A percentile compares a stretch with the other conserved stretches of the same genome.
These are phyloP conservation scores for Paecilomyces dactylethromorphus DNA, from an alignment of 2,329 filamentous ascomycete species.

Conservation along the genomic window DNA sequence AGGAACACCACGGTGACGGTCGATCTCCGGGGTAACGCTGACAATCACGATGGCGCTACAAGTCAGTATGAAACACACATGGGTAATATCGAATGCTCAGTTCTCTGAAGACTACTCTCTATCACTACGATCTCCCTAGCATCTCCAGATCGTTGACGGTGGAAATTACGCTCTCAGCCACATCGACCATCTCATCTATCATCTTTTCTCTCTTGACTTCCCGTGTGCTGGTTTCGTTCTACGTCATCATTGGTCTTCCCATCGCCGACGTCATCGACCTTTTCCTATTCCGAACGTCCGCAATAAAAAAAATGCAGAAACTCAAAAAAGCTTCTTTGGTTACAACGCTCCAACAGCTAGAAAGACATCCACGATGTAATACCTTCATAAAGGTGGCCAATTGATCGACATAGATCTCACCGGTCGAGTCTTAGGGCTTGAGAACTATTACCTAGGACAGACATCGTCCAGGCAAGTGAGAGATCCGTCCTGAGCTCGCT, in stretches of 20 bases:
- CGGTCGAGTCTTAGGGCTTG: background rate
- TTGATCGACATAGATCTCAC: background rate
- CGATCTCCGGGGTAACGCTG: background rate
- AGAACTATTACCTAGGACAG: too few relatives aligned
- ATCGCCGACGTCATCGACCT: slow-evolving; percentile 6
- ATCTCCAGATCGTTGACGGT: too few relatives aligned
- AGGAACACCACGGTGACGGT: background rate
- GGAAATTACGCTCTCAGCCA: background rate
- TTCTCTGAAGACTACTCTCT: too few relatives aligned
- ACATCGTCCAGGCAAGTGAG: too few relatives aligned
- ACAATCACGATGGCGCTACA: background rate
- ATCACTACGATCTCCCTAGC: background rate
- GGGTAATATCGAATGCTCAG: background rate
- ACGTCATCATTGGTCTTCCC: background rate
- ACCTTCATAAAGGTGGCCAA: background rate
- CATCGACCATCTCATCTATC: background rate
- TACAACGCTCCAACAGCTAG: too few relatives aligned
- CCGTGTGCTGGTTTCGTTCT: background rate
- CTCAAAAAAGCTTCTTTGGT: background rate
- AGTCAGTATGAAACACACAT: background rate
- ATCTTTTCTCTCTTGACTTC: background rate
- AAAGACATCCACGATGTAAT: background rate
- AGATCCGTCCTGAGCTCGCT: too few relatives aligned
- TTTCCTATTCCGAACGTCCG: slow-evolving; percentile 3
- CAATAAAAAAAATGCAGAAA: background rate